Conservation (phyloP, 2,329 filamentous ascomycete species). For the Aspergillus latus region DNA sequence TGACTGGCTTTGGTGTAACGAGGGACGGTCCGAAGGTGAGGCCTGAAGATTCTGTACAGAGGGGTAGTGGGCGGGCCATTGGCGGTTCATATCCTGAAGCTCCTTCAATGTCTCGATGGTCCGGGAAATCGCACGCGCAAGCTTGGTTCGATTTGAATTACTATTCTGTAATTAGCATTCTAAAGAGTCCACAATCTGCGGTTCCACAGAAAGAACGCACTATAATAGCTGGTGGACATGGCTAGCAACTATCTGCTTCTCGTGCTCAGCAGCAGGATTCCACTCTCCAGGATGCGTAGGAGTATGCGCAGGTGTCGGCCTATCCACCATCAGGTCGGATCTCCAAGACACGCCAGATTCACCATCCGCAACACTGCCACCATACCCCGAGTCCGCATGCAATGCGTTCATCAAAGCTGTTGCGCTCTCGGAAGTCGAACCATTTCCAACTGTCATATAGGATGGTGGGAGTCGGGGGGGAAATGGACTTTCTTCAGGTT, state of each 20-base stretch:
- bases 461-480: constrained; percentile 51
- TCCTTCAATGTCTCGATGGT: constrained; percentile 80
- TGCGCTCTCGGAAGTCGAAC: constrained; percentile 77
- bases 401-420: constrained; percentile 76
- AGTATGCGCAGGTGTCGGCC: constrained; percentile 58
- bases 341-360: constrained; percentile 52
- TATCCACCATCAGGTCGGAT: constrained; percentile 57
- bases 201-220: constrained; percentile 32
- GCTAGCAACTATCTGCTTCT: constrained; percentile 69
- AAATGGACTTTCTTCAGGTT: constrained; percentile 20
- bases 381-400: constrained; percentile 89
- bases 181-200: neutral
- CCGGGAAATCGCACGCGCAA: constrained; percentile 83
- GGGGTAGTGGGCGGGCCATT: constrained; percentile 95
- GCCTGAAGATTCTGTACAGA: constrained; percentile 49
- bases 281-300: constrained; percentile 51
- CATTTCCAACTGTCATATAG: constrained; percentile 87
- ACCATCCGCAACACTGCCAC: constrained; percentile 57
- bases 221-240: constrained; percentile 93
- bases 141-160: constrained; percentile 82
- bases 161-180: constrained; percentile 33
- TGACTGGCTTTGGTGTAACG: constrained; percentile 38
- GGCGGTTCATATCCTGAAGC: constrained; percentile 82
- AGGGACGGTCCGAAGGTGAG: constrained; percentile 36
- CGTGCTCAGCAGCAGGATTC: constrained; percentile 57